Evolutionary conservation across 1,284 basidiomycete species (phyloP), one percentile per base, ranked within the genome.

Genomic region (Malassezia nana): DNA sequence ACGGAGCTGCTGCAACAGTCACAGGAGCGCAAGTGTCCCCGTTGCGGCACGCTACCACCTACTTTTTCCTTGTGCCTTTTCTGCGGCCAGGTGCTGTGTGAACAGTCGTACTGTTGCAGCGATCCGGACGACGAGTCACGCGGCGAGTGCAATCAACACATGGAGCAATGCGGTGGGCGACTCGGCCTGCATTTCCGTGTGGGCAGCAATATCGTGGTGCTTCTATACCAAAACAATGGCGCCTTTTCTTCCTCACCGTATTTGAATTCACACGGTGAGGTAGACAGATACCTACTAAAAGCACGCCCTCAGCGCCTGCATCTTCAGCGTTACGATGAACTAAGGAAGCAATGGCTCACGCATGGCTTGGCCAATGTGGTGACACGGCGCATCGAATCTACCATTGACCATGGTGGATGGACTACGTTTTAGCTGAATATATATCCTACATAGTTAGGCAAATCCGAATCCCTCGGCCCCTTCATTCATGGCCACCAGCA

Each of bases 131-230:
- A 78, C 42, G 62, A 63, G 25, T 45, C 53, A 28, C 77, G 81
- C 49, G 76, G 80, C 60, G 94, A 99, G 74, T 96, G 92, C 75
- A 98, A 96, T 74, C 82, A 87, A 78, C 94, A 98, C 74, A 86
- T 85, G 62, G 80, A 89, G 79, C 85, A 87, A 87, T 98, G 92
- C 65, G 88, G 87, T 7, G 90, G 89, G 2, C 83, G 84, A 0
- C 79, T 89, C 30, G 94, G 91, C 6, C 76, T 91, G 52, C 98
- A 85, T 75, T 91, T 94, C 75, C 81, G 92, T 52, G 83, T 95
- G 64, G 91, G 92, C 73, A 83, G 88, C 42, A 95, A 91, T 75
- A 82, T 85, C n/a, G 72, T 96, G 40, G 74, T 98, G n/a, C 90
- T 89, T 71, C 80, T 98, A 4, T 91, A 90, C 67, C 84, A 85